phyloP scores from a whole-genome alignment of 2,329 filamentous ascomycete genomes.

The Claviceps cyperi region DNA sequence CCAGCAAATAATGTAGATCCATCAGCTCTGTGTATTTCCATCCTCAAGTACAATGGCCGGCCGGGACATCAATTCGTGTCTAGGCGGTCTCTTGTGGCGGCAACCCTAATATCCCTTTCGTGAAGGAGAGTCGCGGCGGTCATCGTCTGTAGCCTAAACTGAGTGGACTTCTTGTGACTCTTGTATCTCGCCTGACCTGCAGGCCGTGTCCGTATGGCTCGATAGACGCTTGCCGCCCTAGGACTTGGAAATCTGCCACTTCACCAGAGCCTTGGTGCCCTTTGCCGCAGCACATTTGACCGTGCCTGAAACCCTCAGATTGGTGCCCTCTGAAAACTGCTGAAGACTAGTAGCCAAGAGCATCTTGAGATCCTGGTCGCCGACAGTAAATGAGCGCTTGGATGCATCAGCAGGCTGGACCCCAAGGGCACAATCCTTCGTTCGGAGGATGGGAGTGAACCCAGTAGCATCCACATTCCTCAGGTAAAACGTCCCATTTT shows the following conservation, averaged over 20 bases:
- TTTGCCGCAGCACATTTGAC: constrained; percentile 9
- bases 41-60: neutral
- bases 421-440: constrained; percentile 13
- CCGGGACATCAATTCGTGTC: neutral
- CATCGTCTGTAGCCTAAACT: neutral
- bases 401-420: constrained; percentile 11
- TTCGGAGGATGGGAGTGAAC: constrained; percentile 13
- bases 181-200: neutral
- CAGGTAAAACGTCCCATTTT: constrained; percentile 18
- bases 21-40: neutral
- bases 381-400: constrained; percentile 10
- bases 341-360: constrained; percentile 11
- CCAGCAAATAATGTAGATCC: neutral
- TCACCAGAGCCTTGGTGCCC: constrained; percentile 9
- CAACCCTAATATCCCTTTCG: no score
- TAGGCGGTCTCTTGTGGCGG: neutral
- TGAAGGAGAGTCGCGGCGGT: neutral
- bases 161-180: neutral
- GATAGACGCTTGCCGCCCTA: constrained; percentile 2
- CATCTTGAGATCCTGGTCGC: constrained; percentile 12
- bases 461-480: constrained; percentile 6
- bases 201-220: neutral
- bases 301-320: constrained; percentile 10
- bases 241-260: constrained; percentile 12
- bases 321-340: constrained; percentile 9